These are phyloP conservation scores for Blastomyces gilchristii DNA, from an alignment of 2,329 filamentous ascomycete genomes.

Conservation along the genomic window DNA sequence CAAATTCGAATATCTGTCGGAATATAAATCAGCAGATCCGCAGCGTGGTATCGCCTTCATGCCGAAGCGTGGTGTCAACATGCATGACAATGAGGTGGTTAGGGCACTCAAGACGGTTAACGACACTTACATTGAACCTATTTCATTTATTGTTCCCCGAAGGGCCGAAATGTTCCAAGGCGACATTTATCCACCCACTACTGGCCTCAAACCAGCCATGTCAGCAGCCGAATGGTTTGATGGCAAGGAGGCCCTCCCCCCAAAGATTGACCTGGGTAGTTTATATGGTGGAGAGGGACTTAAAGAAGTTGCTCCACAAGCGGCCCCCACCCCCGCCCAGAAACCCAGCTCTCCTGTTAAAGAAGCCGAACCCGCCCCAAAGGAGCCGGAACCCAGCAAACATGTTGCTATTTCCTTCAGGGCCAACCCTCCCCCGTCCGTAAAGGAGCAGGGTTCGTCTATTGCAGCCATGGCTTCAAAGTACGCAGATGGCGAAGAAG, in stretches of 20 bases:
- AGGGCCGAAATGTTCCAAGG: constrained; percentile 92
- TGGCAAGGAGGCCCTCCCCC: constrained; percentile 72
- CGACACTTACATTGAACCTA: constrained; percentile 86
- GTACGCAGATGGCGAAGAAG: constrained; percentile 62
- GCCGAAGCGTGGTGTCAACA: constrained; percentile 88
- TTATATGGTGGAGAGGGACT: constrained; percentile 76
- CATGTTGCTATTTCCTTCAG: constrained; percentile 24
- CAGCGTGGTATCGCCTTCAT: constrained; percentile 91
- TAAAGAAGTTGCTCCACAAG: constrained; percentile 57
- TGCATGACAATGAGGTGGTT: constrained; percentile 94
- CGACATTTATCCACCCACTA: constrained; percentile 86
- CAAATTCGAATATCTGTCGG: constrained; percentile 94
- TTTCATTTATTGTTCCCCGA: constrained; percentile 93
- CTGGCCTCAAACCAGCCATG: constrained; percentile 69
- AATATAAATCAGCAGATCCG: constrained; percentile 93
- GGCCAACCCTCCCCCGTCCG: constrained; percentile 26
- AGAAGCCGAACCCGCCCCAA: constrained; percentile 37
- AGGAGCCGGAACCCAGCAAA: constrained; percentile 40
- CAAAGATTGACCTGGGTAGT: constrained; percentile 89
- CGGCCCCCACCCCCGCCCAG: constrained; percentile 40
- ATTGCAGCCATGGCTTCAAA: constrained; percentile 78
- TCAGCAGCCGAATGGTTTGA: constrained; percentile 72
- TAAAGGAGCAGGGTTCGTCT: constrained; percentile 77
- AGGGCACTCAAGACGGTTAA: constrained; percentile 96
- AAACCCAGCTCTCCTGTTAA: constrained; percentile 33